Evolutionary conservation across 179 eudicot species (phyloP).

Genomic region (Corrigiola litoralis): DNA sequence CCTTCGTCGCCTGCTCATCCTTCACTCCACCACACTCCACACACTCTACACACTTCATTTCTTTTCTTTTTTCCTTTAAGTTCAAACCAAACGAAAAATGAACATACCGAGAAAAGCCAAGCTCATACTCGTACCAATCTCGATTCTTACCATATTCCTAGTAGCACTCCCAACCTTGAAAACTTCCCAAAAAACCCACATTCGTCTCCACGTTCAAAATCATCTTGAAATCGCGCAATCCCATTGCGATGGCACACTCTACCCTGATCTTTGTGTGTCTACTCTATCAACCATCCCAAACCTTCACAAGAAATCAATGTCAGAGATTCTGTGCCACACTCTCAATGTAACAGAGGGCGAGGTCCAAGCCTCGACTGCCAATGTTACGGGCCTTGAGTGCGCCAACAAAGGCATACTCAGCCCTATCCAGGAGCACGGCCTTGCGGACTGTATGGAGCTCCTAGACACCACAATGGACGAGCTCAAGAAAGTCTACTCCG

Average conservation of each 20-base stretch:
- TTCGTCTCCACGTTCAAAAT: slow-evolving; percentile 30
- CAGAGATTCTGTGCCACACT: slow-evolving; percentile 44
- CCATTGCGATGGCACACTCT: slow-evolving; percentile 59
- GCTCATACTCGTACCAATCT: slow-evolving; percentile 22
- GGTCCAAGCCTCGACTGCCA: slow-evolving; percentile 31
- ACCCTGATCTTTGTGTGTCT: slow-evolving; percentile 59
- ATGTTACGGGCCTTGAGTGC: slow-evolving; percentile 34
- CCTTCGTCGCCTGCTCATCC: background rate
- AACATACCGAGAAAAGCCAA: slow-evolving; percentile 12
- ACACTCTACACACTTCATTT: background rate
- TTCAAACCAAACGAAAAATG: slow-evolving; percentile 3
- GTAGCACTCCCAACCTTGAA: slow-evolving; percentile 13
- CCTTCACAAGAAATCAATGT: slow-evolving; percentile 44
- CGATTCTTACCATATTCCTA: slow-evolving; percentile 26
- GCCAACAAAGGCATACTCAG: slow-evolving; percentile 17
- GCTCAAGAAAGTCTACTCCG: slow-evolving; percentile 39
- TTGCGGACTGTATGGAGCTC: slow-evolving; percentile 74
- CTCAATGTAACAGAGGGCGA: slow-evolving; percentile 47
- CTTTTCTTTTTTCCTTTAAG: background rate
- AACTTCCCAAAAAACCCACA: slow-evolving; percentile 12
- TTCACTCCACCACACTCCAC: background rate
- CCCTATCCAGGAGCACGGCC: slow-evolving; percentile 46
- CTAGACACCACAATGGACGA: slow-evolving; percentile 42
- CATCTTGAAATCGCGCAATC: slow-evolving; percentile 38
- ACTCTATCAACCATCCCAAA: slow-evolving; percentile 58